These are phyloP conservation scores for Myriosclerotinia duriaeana DNA, from an alignment of 2,329 filamentous ascomycete genomes.

Conservation along the genomic window DNA sequence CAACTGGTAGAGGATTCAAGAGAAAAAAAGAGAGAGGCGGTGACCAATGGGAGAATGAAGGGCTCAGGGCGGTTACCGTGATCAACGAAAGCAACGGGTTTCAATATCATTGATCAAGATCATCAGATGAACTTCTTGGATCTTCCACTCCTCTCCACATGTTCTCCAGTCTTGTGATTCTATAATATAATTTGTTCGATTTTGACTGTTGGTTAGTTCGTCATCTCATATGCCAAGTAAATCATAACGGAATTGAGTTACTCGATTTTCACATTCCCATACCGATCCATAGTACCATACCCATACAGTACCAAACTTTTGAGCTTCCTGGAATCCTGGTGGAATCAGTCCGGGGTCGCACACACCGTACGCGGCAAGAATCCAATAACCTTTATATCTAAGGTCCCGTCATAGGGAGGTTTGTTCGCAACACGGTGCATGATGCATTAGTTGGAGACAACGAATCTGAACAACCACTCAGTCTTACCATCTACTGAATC, in stretches of 20 bases:
- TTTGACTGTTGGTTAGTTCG: neutral
- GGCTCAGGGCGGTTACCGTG: conserved; percentile 5
- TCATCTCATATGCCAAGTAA: conserved; percentile 17
- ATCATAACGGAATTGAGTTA: conserved; percentile 21
- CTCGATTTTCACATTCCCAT: neutral
- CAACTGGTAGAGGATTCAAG: neutral
- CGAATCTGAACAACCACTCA: conserved; percentile 18
- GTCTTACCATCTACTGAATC: conserved; percentile 17
- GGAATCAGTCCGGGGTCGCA: conserved; percentile 19
- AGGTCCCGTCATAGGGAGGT: conserved; percentile 18
- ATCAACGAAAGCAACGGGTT: conserved; percentile 16
- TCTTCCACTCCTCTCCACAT: conserved; percentile 23
- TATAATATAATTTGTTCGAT: neutral
- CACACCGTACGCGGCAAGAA: conserved; percentile 18
- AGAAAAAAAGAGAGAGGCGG: conserved; percentile 4
- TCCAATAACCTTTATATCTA: conserved; percentile 24
- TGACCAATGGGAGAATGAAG: neutral
- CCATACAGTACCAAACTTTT: conserved; percentile 8
- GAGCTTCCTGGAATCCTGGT: conserved; percentile 14
- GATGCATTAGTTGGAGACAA: conserved; percentile 25
- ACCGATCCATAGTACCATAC: conserved; percentile 9
- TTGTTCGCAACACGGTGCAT: conserved; percentile 20
- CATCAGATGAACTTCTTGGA: conserved; percentile 3
- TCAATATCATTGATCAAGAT: conserved; percentile 17
- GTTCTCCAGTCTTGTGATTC: neutral